Evolutionary conservation across 148 eudicot genomes (phyloP).

Genomic region (Spergularia bocconei): DNA sequence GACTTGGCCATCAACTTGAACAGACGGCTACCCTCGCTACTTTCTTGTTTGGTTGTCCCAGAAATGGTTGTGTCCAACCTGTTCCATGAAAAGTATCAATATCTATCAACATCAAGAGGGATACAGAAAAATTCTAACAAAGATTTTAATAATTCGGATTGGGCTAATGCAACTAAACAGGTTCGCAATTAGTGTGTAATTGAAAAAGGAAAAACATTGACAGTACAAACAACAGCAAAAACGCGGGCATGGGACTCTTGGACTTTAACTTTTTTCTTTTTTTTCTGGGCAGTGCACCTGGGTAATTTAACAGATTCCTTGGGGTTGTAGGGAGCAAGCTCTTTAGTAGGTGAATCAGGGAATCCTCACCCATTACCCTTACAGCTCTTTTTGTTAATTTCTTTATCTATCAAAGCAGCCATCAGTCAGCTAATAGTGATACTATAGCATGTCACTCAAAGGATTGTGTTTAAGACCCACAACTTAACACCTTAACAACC

Average conservation of each 20-base stretch:
- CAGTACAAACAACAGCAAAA: too few species aligned
- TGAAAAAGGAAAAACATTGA: too few species aligned
- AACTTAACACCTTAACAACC: background rate
- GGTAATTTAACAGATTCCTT: too few species aligned
- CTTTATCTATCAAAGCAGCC: background rate
- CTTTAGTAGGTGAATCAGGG: background rate
- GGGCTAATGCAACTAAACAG: background rate
- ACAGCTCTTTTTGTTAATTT: background rate
- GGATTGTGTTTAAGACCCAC: background rate
- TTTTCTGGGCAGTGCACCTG: too few species aligned
- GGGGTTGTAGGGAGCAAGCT: background rate
- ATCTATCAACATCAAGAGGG: background rate
- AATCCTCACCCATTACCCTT: background rate
- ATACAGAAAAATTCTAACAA: background rate
- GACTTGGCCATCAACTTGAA: constrained; percentile 95
- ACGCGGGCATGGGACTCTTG: too few species aligned
- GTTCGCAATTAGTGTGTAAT: too few species aligned
- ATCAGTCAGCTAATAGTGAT: background rate
- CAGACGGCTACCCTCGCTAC: constrained; percentile 89
- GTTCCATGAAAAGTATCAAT: constrained; percentile 26
- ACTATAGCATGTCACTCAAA: background rate
- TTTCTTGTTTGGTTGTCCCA: constrained; percentile 85
- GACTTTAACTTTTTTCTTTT: too few species aligned
- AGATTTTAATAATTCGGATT: background rate
- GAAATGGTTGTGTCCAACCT: constrained; percentile 98